Evolutionary conservation across 2,329 filamentous ascomycete genomes (phyloP), one percentile per base, ranked within the genome.

Genomic region (Penicillium aurantiogriseum): DNA sequence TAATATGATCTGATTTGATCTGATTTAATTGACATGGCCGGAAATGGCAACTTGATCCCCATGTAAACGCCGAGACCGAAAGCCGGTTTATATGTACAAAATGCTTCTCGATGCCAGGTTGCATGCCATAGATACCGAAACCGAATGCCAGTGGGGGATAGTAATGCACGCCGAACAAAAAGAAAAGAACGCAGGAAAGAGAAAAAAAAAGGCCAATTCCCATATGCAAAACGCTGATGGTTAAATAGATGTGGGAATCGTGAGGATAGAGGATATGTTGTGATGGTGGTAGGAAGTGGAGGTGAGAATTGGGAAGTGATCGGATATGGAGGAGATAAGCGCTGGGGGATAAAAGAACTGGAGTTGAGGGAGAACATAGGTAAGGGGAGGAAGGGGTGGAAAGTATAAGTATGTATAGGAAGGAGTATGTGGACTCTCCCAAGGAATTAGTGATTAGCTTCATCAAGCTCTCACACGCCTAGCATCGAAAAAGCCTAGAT

Each of bases 401-500:
- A 27, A 38, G 27, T 39, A 33, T 29, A 21, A 21, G 21, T 2
- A 33, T 31, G 23, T 23, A 25, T 19, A 44, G 17, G 45, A 47
- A 31, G 3, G 3, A 23, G 23, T 4, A 3, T 35, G 31, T 35
- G 31, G 25, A 4, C 8, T 46, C 19, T 46, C 44, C 27, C 13
- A 33, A 10, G 11, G 2, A 33, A 35, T 35, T 25, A 25, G 31
- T 47, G 45, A 46, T 21, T 19, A 33, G 44, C 8, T 7, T 46
- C 8, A 46, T 62, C 61, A 74, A 19, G 64, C 67, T 46, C 70
- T 65, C 33, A 72, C 68, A 33, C 69, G 71, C 47, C 76, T 66
- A 17, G 77, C 71, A 48, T 76, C 75, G 56, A 79, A 79, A 43
- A 73, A 75, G 21, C 72, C 68, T 43, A 79, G 59, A 51, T 72